Evolutionary conservation across 345 rosid genomes (phyloP).

Genomic region (Gynandropsis gynandra): DNA sequence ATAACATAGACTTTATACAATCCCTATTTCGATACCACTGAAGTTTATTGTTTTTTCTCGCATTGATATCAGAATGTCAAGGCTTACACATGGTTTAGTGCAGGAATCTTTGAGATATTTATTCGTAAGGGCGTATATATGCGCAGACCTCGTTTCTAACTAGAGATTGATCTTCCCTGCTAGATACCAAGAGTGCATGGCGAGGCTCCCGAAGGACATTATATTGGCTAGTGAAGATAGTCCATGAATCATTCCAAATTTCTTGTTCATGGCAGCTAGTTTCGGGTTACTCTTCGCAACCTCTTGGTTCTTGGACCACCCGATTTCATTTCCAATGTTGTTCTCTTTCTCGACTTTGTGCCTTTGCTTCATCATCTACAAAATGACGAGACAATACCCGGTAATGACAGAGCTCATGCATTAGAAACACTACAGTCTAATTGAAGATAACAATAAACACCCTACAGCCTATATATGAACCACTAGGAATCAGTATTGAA

Average conservation of each 20-base stretch:
- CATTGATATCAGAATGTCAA: neutral
- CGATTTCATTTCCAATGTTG: constrained; percentile 69
- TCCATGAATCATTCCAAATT: constrained; percentile 98
- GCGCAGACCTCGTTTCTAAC: constrained; percentile 12
- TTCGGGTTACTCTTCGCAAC: constrained; percentile 73
- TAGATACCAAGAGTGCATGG: constrained; percentile 94
- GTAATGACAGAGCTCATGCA: no score
- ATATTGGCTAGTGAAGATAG: constrained; percentile 90
- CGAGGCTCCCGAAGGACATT: constrained; percentile 86
- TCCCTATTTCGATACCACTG: neutral
- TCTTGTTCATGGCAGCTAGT: constrained; percentile 97
- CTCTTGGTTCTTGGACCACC: constrained; percentile 84
- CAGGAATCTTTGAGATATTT: constrained; percentile 9
- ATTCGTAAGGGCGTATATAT: constrained; percentile 3
- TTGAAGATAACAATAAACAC: no score
- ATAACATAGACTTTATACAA: neutral
- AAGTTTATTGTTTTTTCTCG: neutral
- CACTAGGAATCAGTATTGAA: no score
- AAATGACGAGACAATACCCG: neutral
- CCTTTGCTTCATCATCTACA: constrained; percentile 95
- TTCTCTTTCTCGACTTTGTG: constrained; percentile 87
- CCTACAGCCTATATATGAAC: no score
- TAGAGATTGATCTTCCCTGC: constrained; percentile 86
- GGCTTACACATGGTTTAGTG: constrained; percentile 6
- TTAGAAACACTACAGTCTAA: no score